Conservation (phyloP, 805 yeast species). For the Candida pseudoglaebosa region DNA sequence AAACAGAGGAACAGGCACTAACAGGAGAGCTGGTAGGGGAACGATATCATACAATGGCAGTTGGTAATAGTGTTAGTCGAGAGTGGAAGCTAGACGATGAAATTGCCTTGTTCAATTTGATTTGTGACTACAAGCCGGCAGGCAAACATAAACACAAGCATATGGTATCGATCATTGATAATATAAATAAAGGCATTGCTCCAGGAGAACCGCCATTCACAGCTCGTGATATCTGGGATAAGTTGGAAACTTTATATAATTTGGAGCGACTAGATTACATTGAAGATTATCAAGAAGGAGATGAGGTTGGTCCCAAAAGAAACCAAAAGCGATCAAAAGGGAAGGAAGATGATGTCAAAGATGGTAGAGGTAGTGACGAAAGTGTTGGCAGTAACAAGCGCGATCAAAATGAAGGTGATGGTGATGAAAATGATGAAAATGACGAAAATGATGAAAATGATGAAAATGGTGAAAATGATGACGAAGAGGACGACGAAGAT, state of each 20-base stretch:
- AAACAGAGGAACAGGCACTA: neutral
- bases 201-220: conserved; percentile 26
- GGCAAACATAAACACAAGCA: conserved; percentile 49
- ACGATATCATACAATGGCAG: neutral
- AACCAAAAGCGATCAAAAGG: conserved; percentile 10
- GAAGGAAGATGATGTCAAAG: conserved; percentile 7
- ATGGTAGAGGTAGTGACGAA: conserved; percentile 8
- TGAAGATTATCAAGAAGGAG: conserved; percentile 29
- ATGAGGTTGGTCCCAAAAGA: conserved; percentile 2
- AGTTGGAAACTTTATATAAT: conserved; percentile 51
- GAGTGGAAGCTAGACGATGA: conserved; percentile 63
- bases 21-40: neutral
- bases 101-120: conserved; percentile 53
- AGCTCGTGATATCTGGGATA: conserved; percentile 54
- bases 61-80: conserved; percentile 6
- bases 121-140: conserved; percentile 65
- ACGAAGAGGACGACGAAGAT: conserved; percentile 14
- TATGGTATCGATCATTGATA: conserved; percentile 38
- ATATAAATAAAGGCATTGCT: conserved; percentile 28
- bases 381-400: conserved; percentile 15
- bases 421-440: conserved; percentile 9
- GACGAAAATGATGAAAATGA: conserved; percentile 15
- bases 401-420: conserved; percentile 7
- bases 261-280: conserved; percentile 54
- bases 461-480: conserved; percentile 14